Evolutionary conservation across 208 protist species (phyloP), one percentile per base, ranked within the genome.

Genomic region (Strigomonas oncopelti): DNA sequence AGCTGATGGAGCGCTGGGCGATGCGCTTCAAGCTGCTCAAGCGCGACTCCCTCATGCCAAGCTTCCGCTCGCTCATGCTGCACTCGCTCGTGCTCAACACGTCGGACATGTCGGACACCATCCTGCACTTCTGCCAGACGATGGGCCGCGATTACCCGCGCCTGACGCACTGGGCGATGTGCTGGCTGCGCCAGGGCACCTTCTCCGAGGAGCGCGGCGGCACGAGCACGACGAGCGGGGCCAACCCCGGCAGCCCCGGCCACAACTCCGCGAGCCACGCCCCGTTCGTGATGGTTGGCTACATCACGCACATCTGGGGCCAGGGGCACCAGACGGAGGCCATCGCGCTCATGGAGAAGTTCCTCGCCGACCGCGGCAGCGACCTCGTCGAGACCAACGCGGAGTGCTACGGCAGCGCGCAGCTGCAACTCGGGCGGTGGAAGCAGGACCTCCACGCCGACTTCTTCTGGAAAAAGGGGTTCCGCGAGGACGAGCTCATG

Each of bases 71-170:
- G 5, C 83, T 99, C 22, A 77, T 97, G 68, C 83, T 99, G 4
- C 91, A 98, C 55, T 93, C 91, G 5, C 87, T 99, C 9, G 96
- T 98, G 13, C 67, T 99, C 25, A 59, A 75, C 31, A 93, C 93
- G 5, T 71, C 80, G 52, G 87, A 99, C 70, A 94, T 99, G 74
- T 84, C 90, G 5, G 84, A 97, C 25, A 96, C 92, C 77, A 98
- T 98, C 79, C 72, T 99, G 45, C 98, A 99, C 75, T 99, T 96
- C 67, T 93, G 86, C 71, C 83, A 94, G 52, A 75, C 81, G 5
- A 85, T 90, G 69, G 69, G 83, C 34, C 58, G 73, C 27, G 83
- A 86, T 54, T 92, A 94, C 71, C 91, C 91, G 42, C 75, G 86
- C 65, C 78, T 94, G 29, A 83, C 91, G 57, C 77, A 90, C 70